Conservation (phyloP, 2,329 filamentous ascomycete genomes). For the Arthrobotrys iridis region DNA sequence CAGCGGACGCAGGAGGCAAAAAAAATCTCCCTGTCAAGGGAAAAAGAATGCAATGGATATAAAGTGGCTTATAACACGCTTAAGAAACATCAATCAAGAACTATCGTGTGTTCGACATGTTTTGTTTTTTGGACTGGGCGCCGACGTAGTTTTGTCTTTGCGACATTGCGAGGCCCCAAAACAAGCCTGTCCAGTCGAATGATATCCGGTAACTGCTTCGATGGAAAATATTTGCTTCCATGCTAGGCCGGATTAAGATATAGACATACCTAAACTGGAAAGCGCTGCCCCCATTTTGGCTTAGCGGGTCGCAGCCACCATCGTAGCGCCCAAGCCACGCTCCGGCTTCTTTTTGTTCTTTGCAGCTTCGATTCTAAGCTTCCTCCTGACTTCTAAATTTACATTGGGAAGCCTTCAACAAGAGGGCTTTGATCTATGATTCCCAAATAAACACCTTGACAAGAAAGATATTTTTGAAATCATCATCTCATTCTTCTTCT, state of each 20-base stretch:
- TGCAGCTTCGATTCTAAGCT: not conserved
- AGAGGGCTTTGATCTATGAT: not conserved
- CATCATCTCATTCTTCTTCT: not conserved
- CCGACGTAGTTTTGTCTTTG: not conserved
- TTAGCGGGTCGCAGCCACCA: slow-evolving; percentile 27
- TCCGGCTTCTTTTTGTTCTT: not conserved
- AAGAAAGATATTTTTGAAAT: not conserved
- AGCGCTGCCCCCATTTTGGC: slow-evolving; percentile 2
- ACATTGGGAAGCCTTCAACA: not conserved
- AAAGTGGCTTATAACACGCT: slow-evolving; percentile 7
- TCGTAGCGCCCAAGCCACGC: slow-evolving; percentile 19
- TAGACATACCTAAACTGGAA: slow-evolving; percentile 12
- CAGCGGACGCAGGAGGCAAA: slow-evolving; percentile 2
- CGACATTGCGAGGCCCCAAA: not conserved
- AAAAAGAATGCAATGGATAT: not conserved
- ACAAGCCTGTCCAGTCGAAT: not conserved
- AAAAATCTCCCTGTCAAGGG: not conserved
- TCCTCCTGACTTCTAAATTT: slow-evolving; percentile 3
- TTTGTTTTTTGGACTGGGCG: not conserved
- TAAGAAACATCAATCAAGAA: not conserved
- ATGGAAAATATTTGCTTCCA: slow-evolving; percentile 6
- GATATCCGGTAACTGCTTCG: not conserved
- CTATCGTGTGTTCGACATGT: not conserved
- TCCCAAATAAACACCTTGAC: not conserved
- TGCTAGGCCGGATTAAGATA: not conserved